Conservation (phyloP, 2,329 filamentous ascomycete genomes). For the Colletotrichum limetticola region DNA sequence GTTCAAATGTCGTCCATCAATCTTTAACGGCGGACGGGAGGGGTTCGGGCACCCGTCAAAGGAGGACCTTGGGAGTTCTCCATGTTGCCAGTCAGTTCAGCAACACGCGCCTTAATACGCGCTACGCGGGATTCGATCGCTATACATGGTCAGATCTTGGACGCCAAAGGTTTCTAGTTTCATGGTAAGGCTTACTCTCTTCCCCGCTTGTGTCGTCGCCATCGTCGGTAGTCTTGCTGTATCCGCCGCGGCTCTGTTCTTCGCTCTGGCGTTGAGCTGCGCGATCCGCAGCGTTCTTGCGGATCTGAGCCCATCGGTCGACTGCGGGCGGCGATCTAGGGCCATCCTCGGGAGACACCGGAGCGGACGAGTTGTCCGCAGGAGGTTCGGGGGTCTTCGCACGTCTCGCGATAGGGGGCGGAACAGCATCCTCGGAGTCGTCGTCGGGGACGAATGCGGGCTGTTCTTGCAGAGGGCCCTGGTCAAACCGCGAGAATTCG, state of each 20-base stretch:
- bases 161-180: neutral
- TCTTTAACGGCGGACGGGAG: constrained; percentile 30
- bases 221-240: constrained; percentile 68
- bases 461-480: constrained; percentile 87
- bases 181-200: constrained; percentile 77
- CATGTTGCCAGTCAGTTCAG: constrained; percentile 90
- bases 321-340: constrained; percentile 55
- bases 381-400: constrained; percentile 40
- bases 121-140: constrained; percentile 97
- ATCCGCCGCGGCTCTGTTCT: constrained; percentile 68
- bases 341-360: constrained; percentile 43
- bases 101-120: constrained; percentile 96
- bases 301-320: constrained; percentile 95
- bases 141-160: constrained; percentile 51
- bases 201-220: constrained; percentile 95
- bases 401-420: constrained; percentile 63
- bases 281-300: constrained; percentile 91
- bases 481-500: constrained; percentile 79
- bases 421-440: constrained; percentile 59
- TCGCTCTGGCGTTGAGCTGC: constrained; percentile 74
- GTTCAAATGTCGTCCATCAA: neutral
- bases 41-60: constrained; percentile 25
- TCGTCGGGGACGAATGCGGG: constrained; percentile 81
- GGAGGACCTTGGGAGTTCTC: constrained; percentile 61
- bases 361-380: constrained; percentile 39